Percentiles rank a stretch among this genome's conserved stretches.
Evolutionary conservation across 1,284 basidiomycete genomes (phyloP).

Genomic region (Xerocomus nothofagi): DNA sequence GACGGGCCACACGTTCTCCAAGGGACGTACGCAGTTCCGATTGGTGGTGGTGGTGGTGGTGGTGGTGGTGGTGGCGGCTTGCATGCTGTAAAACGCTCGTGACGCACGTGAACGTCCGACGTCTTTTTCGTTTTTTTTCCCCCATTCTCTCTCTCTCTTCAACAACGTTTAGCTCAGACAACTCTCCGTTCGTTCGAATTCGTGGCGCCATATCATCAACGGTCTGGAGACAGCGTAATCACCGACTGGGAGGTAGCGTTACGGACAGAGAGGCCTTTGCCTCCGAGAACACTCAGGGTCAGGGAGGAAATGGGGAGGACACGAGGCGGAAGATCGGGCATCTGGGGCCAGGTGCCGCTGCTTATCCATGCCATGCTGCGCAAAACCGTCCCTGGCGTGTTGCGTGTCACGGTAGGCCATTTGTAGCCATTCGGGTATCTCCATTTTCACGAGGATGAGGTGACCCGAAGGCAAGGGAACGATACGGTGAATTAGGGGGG

Average conservation of each 20-base stretch:
- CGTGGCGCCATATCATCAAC: slow-evolving; percentile 12
- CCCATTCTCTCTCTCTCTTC: no score
- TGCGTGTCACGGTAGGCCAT: background rate
- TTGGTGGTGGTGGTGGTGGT: background rate
- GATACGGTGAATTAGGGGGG: slow-evolving; percentile 22
- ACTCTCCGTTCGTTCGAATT: background rate
- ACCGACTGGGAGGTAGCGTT: slow-evolving; percentile 12
- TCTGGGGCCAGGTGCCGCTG: no score
- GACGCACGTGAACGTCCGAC: slow-evolving; percentile 5
- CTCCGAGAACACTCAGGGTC: background rate
- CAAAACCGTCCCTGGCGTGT: background rate
- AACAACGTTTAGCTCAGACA: background rate
- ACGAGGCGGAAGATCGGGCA: slow-evolving; percentile 2
- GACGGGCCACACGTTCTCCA: background rate
- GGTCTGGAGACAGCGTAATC: slow-evolving; percentile 20
- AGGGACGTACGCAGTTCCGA: no score
- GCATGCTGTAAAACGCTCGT: slow-evolving; percentile 9
- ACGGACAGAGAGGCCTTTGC: background rate
- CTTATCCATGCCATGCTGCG: background rate
- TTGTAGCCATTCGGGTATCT: slow-evolving; percentile 25
- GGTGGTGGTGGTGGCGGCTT: slow-evolving; percentile 1
- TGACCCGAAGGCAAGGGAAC: slow-evolving; percentile 5
- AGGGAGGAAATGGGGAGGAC: background rate
- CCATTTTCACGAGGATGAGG: slow-evolving; percentile 17
- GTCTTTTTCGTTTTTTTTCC: slow-evolving; percentile 1